A percentile compares a stretch with the other conserved stretches of the same genome.
Evolutionary conservation across 345 rosid species (phyloP).

Genomic region (Durio zibethinus): DNA sequence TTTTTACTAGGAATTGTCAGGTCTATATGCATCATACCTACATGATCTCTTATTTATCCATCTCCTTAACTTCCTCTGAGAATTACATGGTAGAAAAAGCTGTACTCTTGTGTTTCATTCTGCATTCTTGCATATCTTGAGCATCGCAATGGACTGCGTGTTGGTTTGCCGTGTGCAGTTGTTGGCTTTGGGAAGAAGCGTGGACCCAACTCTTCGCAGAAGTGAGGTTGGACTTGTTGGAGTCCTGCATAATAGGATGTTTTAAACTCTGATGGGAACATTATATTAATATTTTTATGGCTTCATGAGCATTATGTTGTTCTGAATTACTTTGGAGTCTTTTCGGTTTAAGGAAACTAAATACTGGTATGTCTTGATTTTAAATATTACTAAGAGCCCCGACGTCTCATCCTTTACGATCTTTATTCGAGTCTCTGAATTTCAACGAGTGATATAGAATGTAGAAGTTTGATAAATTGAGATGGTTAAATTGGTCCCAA

Average conservation of each 20-base stretch:
- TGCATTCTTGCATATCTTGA: no score
- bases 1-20: neutral
- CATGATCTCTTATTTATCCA: neutral
- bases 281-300: neutral
- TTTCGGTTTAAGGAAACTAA: neutral
- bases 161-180: no score
- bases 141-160: no score
- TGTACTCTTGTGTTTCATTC: neutral
- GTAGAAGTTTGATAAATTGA: neutral
- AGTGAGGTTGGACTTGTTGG: neutral
- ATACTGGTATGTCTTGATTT: neutral
- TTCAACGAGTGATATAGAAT: neutral
- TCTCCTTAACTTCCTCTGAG: neutral
- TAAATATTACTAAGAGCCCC: neutral
- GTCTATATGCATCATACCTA: neutral
- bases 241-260: neutral
- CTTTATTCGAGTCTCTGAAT: neutral
- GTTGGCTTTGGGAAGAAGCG: no score
- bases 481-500: neutral
- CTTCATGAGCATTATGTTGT: neutral
- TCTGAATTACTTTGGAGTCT: neutral
- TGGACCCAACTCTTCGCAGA: no score
- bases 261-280: neutral
- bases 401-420: neutral
- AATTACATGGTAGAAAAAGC: neutral